Evolutionary conservation across 306 rosid genomes (phyloP).

Genomic region (Ochetophila trinervis): DNA sequence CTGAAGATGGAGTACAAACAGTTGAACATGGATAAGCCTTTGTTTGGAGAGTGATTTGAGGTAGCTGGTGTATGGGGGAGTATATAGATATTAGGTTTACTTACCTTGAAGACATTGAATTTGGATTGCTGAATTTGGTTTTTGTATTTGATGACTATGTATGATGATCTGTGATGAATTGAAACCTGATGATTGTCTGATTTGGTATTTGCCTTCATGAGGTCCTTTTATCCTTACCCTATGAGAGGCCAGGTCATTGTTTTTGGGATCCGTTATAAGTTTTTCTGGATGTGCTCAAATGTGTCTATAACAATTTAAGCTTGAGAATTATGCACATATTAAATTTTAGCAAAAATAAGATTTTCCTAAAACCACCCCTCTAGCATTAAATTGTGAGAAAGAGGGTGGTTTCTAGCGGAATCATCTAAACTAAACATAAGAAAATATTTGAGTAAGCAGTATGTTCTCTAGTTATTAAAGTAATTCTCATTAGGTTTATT

Average conservation of each 20-base stretch:
- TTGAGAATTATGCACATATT: too few relatives aligned
- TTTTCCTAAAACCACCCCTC: too few relatives aligned
- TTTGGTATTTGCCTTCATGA: slow-evolving; percentile 23
- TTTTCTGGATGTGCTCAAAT: not conserved
- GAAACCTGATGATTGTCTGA: slow-evolving; percentile 43
- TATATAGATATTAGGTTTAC: slow-evolving; percentile 38
- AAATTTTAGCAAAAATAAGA: too few relatives aligned
- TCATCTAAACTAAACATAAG: too few relatives aligned
- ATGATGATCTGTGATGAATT: slow-evolving; percentile 34
- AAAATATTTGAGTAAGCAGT: too few relatives aligned
- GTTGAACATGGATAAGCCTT: slow-evolving; percentile 30
- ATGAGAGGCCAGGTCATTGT: slow-evolving; percentile 1
- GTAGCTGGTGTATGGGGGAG: slow-evolving; percentile 47
- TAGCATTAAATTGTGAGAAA: too few relatives aligned
- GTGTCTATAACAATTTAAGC: too few relatives aligned
- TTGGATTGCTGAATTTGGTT: slow-evolving; percentile 39
- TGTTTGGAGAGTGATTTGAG: slow-evolving; percentile 37
- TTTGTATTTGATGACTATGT: slow-evolving; percentile 45
- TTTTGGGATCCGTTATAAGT: not conserved
- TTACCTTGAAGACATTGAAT: slow-evolving; percentile 31
- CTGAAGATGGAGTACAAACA: slow-evolving; percentile 36
- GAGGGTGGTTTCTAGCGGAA: too few relatives aligned
- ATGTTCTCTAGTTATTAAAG: too few relatives aligned
- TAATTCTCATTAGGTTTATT: not conserved
- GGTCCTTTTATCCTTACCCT: slow-evolving; percentile 2